These are phyloP conservation scores for Phialophora chinensis DNA, from an alignment of 2,329 filamentous ascomycete genomes.

Conservation along the genomic window DNA sequence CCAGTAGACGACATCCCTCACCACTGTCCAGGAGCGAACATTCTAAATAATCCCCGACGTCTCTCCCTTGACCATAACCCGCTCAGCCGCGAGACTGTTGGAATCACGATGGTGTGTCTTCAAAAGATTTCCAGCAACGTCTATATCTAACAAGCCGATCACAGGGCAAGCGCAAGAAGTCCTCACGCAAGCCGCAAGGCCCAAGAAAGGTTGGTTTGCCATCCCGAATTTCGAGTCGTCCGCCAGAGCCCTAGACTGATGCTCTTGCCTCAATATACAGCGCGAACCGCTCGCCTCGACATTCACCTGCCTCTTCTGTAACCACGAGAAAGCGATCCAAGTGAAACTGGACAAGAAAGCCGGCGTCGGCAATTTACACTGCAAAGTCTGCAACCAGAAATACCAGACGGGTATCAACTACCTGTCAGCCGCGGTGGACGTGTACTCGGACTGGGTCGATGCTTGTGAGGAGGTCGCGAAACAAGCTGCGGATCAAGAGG, in stretches of 20 bases:
- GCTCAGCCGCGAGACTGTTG: background rate
- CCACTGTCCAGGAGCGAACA: background rate
- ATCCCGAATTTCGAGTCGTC: background rate
- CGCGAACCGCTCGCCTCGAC: conserved; percentile 64
- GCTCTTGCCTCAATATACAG: conserved; percentile 36
- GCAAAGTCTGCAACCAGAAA: conserved; percentile 90
- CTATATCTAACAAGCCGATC: background rate
- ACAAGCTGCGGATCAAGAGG: conserved; percentile 53
- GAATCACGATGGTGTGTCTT: conserved; percentile 5
- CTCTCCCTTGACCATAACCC: background rate
- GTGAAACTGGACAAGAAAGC: conserved; percentile 94
- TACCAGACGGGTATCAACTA: conserved; percentile 95
- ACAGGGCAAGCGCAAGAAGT: conserved; percentile 91
- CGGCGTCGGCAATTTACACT: conserved; percentile 81
- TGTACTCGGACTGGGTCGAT: conserved; percentile 98
- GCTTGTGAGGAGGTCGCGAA: conserved; percentile 79
- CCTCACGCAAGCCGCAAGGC: conserved; percentile 66
- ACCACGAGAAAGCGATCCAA: conserved; percentile 89
- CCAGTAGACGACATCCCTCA: background rate
- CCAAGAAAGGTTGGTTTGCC: conserved; percentile 47
- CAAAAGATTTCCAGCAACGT: background rate
- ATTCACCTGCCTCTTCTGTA: conserved; percentile 99
- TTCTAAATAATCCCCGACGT: background rate
- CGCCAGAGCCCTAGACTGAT: conserved; percentile 8
- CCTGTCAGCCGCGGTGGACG: conserved; percentile 81